A percentile compares a stretch with the other conserved stretches of the same genome.
Conservation (phyloP, 2,329 filamentous ascomycete genomes). For the Botrytis deweyae region DNA sequence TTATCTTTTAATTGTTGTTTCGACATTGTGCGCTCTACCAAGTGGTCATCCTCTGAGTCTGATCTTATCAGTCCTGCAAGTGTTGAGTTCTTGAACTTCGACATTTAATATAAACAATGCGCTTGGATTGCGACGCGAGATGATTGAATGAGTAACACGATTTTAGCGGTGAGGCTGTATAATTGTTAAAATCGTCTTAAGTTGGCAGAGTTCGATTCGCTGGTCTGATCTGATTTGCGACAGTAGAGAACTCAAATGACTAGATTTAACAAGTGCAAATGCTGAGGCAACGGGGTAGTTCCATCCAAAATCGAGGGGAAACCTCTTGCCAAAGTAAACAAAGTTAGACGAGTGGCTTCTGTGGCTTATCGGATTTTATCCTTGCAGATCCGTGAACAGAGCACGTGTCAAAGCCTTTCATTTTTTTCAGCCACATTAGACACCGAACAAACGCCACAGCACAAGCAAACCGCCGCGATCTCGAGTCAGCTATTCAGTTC, state of each 20-base stretch:
- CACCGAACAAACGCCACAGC: constrained; percentile 14
- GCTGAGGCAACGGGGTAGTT: not conserved
- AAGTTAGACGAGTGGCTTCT: not conserved
- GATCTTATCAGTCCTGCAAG: constrained; percentile 49
- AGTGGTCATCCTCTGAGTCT: constrained; percentile 41
- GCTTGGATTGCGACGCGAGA: constrained; percentile 18
- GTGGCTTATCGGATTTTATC: not conserved
- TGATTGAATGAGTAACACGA: not conserved
- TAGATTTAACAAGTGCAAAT: not conserved
- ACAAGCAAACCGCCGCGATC: constrained; percentile 7
- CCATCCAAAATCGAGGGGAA: constrained; percentile 1
- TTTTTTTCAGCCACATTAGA: not conserved
- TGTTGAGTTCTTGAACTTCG: constrained; percentile 39
- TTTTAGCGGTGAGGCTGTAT: not conserved
- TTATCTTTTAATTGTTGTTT: constrained; percentile 34
- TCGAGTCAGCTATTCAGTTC: constrained; percentile 6
- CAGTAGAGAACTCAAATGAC: not conserved
- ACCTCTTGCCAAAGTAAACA: constrained; percentile 11
- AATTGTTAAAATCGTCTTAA: not conserved
- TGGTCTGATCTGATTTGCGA: not conserved
- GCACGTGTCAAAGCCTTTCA: not conserved
- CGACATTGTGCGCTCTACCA: constrained; percentile 23
- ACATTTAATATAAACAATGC: constrained; percentile 28
- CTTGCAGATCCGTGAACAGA: not conserved
- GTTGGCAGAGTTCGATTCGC: not conserved